phyloP scores from a whole-genome alignment of 2,329 filamentous ascomycete species.

The Diaporthe helianthi region DNA sequence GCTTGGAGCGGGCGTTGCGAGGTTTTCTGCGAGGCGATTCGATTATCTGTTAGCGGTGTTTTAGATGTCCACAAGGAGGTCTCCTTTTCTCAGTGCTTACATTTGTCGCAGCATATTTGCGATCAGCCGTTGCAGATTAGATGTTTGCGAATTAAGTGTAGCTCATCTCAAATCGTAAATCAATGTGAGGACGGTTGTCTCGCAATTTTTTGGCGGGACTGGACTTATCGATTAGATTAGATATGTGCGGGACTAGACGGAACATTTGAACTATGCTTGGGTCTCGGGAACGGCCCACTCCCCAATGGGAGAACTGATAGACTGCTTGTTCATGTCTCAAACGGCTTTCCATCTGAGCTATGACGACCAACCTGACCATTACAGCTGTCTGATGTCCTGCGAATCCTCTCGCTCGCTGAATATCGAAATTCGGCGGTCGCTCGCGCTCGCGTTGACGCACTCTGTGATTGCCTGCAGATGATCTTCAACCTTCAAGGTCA shows the following conservation, averaged over 20 bases:
- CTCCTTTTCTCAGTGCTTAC: conserved; percentile 42
- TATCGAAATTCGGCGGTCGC: neutral
- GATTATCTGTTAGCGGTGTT: neutral
- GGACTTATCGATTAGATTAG: conserved; percentile 31
- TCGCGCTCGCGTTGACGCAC: neutral
- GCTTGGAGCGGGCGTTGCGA: conserved; percentile 85
- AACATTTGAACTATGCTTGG: too few relatives aligned
- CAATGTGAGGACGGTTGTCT: neutral
- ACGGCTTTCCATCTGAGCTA: neutral
- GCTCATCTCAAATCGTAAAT: neutral
- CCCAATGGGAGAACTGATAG: too few relatives aligned
- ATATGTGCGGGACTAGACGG: neutral
- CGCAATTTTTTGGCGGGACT: conserved; percentile 28
- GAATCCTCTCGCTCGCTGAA: neutral
- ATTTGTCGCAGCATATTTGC: conserved; percentile 58
- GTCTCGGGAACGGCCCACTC: too few relatives aligned
- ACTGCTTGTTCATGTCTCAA: too few relatives aligned
- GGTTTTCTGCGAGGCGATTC: conserved; percentile 55
- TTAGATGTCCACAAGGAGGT: neutral
- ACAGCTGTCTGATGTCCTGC: neutral
- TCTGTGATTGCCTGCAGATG: neutral
- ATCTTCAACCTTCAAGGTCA: neutral
- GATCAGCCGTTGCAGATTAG: neutral
- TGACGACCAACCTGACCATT: neutral
- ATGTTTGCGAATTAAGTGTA: neutral